phyloP scores from a whole-genome alignment of 441 rosid genomes.

The Rhodomyrtus psidioides region DNA sequence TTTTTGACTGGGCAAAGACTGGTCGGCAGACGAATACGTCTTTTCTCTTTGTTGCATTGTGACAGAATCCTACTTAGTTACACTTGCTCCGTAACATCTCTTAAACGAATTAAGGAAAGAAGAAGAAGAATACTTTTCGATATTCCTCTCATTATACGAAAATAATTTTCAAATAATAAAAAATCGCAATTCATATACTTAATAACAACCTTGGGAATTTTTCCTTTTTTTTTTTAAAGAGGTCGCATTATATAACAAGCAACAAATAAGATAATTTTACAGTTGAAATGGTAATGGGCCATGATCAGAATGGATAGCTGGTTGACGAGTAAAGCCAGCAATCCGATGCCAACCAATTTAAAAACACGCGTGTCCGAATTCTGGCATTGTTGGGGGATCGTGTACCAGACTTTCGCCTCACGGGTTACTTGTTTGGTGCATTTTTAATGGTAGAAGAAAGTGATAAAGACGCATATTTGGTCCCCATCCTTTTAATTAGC shows the following conservation, averaged over 20 bases:
- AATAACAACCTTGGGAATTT: too few relatives aligned
- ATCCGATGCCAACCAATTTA: not conserved
- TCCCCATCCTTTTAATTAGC: not conserved
- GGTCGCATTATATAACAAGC: too few relatives aligned
- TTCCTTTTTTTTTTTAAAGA: too few relatives aligned
- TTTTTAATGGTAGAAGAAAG: not conserved
- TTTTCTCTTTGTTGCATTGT: not conserved
- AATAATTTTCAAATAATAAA: too few relatives aligned
- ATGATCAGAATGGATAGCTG: not conserved
- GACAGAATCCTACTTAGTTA: not conserved
- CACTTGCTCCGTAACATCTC: not conserved
- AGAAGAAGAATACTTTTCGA: not conserved
- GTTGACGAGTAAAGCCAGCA: not conserved
- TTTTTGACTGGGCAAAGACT: not conserved
- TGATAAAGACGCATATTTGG: not conserved
- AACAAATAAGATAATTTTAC: not conserved
- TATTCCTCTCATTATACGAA: not conserved
- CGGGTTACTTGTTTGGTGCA: not conserved
- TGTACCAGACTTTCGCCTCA: not conserved
- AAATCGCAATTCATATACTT: too few relatives aligned
- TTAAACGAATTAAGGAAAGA: not conserved
- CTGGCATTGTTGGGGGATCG: not conserved
- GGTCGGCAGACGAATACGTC: too few relatives aligned
- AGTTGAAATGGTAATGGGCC: not conserved
- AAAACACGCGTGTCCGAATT: not conserved